These are phyloP conservation scores for Pyricularia grisea DNA, from an alignment of 2,329 filamentous ascomycete genomes.

Conservation along the genomic window DNA sequence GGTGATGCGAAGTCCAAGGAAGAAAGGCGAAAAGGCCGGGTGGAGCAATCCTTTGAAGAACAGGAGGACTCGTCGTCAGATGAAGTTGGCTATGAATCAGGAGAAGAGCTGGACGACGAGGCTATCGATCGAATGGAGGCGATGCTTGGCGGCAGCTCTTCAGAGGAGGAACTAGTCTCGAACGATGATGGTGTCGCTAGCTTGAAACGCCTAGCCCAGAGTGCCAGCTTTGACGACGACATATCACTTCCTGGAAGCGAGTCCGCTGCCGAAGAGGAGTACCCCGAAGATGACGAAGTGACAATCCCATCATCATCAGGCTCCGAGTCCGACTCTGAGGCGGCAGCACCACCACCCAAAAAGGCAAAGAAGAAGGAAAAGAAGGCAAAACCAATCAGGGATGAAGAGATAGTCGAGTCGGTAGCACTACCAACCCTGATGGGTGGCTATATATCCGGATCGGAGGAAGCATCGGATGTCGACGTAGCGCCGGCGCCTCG, in stretches of 20 bases:
- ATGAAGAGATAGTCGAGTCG: slow-evolving; percentile 25
- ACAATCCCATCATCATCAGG: background rate
- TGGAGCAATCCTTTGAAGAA: background rate
- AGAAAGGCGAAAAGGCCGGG: background rate
- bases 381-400: slow-evolving; percentile 9
- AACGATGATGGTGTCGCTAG: slow-evolving; percentile 21
- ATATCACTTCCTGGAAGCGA: slow-evolving; percentile 5
- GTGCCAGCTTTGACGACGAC: slow-evolving; percentile 2
- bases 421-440: slow-evolving; percentile 69
- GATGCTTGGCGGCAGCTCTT: slow-evolving; percentile 18
- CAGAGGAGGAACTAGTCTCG: slow-evolving; percentile 18
- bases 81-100: slow-evolving; percentile 15
- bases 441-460: slow-evolving; percentile 71
- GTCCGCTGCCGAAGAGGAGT: background rate
- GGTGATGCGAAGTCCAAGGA: background rate
- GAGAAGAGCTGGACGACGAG: slow-evolving; percentile 13
- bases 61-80: background rate
- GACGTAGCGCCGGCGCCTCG: slow-evolving; percentile 48
- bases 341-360: slow-evolving; percentile 4
- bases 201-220: background rate
- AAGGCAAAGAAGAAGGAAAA: slow-evolving; percentile 5
- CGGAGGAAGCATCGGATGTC: slow-evolving; percentile 59
- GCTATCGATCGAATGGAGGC: slow-evolving; percentile 14
- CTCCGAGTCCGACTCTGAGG: background rate
- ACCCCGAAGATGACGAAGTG: background rate